Conservation (phyloP, 176 grass and related monocot genomes). For the Paspalum notatum region DNA sequence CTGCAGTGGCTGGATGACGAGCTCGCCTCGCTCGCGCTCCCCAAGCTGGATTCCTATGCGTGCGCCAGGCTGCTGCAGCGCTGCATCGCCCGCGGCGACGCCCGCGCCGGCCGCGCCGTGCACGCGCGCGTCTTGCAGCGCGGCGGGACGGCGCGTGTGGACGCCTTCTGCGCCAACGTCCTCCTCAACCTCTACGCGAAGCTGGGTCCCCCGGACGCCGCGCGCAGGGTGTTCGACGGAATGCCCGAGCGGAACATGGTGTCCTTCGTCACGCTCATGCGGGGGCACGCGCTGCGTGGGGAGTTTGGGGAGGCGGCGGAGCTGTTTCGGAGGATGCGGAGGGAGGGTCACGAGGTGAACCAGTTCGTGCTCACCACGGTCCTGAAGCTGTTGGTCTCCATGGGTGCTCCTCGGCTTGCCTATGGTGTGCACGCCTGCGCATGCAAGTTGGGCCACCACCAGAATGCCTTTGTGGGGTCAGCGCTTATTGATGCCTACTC, state of each 20-base stretch:
- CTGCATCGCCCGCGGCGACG: slow-evolving; percentile 33
- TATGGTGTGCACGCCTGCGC: slow-evolving; percentile 30
- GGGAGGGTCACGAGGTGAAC: slow-evolving; percentile 55
- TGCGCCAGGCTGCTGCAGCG: slow-evolving; percentile 49
- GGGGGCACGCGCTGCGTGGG: neutral
- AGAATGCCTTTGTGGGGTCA: slow-evolving; percentile 44
- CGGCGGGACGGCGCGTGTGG: slow-evolving; percentile 34
- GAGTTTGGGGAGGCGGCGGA: neutral
- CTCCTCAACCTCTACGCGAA: slow-evolving; percentile 50
- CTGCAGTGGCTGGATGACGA: slow-evolving; percentile 54
- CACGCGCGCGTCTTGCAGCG: slow-evolving; percentile 35
- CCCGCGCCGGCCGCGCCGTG: slow-evolving; percentile 34
- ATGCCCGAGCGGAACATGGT: slow-evolving; percentile 46
- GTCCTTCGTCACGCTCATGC: slow-evolving; percentile 46
- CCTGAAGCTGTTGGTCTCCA: slow-evolving; percentile 42
- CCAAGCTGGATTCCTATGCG: slow-evolving; percentile 32
- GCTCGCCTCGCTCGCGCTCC: slow-evolving; percentile 43
- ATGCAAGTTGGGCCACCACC: slow-evolving; percentile 40
- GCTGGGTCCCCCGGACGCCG: slow-evolving; percentile 3
- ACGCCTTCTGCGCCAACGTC: slow-evolving; percentile 48
- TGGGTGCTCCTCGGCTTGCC: slow-evolving; percentile 29
- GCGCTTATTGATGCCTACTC: slow-evolving; percentile 46
- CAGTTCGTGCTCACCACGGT: slow-evolving; percentile 47
- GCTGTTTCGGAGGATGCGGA: slow-evolving; percentile 29
- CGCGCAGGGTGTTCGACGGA: slow-evolving; percentile 45